Evolutionary conservation across 441 rosid genomes (phyloP).

Genomic region (Gossypium schwendimanii): DNA sequence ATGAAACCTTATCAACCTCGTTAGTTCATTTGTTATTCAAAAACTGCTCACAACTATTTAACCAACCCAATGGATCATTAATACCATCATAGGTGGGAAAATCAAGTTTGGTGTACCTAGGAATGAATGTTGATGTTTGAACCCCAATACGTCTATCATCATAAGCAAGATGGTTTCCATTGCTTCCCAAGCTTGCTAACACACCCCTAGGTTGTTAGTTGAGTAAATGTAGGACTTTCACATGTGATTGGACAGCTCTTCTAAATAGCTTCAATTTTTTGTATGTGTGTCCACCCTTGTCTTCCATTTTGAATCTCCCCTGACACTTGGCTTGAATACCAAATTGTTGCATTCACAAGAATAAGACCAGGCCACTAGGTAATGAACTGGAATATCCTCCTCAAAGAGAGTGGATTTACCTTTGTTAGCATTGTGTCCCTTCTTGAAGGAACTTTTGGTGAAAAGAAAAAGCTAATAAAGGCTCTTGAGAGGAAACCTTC

Average conservation of each 20-base stretch:
- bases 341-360: neutral
- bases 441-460: neutral
- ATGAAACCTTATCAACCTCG: neutral
- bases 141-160: neutral
- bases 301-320: neutral
- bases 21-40: neutral
- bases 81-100: neutral
- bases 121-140: neutral
- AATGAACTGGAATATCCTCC: neutral
- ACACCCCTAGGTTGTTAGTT: neutral
- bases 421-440: neutral
- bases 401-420: neutral
- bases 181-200: neutral
- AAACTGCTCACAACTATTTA: neutral
- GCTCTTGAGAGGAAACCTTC: neutral
- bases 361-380: neutral
- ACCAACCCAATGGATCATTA: neutral
- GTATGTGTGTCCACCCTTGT: neutral
- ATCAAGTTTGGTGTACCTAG: neutral
- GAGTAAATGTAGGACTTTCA: neutral
- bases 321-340: neutral
- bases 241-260: neutral
- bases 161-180: neutral
- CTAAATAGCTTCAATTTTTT: neutral
- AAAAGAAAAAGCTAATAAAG: neutral